Percentiles rank a stretch among this genome's conserved stretches.
Evolutionary conservation across 108 stramenopile genomes (phyloP).

Genomic region (Cyclotella atomus): DNA sequence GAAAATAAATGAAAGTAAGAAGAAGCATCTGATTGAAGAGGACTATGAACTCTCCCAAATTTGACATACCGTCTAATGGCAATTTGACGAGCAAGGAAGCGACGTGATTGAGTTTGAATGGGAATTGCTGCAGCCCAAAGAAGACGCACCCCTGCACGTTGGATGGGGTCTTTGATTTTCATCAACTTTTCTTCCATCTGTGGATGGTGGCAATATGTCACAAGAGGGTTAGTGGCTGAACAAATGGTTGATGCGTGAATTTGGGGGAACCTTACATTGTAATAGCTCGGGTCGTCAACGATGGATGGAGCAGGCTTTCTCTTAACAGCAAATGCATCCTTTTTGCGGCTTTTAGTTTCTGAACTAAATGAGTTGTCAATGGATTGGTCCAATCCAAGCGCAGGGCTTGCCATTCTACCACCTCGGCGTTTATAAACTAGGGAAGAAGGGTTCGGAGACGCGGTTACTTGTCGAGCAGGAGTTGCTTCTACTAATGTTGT

Average conservation of each 20-base stretch:
- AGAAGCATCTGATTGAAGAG: neutral
- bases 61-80: conserved; percentile 54
- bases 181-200: conserved; percentile 43
- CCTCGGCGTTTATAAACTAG: conserved; percentile 1
- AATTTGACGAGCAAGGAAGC: conserved; percentile 68
- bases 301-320: conserved; percentile 30
- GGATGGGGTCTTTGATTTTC: conserved; percentile 80
- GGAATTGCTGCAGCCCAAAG: conserved; percentile 83
- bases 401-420: conserved; percentile 27
- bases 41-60: no score
- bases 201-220: neutral
- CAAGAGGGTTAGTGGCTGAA: neutral
- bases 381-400: neutral
- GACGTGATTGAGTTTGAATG: conserved; percentile 74
- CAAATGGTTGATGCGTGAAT: neutral
- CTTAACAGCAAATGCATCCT: conserved; percentile 1
- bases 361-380: conserved; percentile 5
- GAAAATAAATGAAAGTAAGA: neutral
- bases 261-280: conserved; percentile 28
- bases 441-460: neutral
- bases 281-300: conserved; percentile 39
- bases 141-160: conserved; percentile 73
- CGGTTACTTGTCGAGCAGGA: neutral
- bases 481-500: neutral
- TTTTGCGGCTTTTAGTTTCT: conserved; percentile 7